Evolutionary conservation across 768 basidiomycete species (phyloP).

Genomic region (Panaeolus cyanescens): DNA sequence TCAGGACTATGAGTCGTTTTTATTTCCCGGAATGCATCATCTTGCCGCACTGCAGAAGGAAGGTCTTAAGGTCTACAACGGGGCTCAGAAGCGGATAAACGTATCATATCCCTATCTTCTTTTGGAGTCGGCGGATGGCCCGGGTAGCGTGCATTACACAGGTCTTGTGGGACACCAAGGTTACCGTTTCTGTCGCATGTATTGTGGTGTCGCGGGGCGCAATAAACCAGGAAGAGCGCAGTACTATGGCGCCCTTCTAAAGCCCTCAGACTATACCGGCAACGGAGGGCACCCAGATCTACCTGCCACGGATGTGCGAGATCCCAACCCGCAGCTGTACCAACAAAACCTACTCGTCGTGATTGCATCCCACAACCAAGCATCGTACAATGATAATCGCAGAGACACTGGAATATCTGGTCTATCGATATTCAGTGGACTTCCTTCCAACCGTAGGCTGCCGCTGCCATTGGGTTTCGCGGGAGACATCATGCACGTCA

Average conservation of each 20-base stretch:
- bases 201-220: conserved; percentile 27
- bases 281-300: conserved; percentile 11
- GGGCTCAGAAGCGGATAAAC: conserved; percentile 1
- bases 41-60: conserved; percentile 7
- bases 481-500: too few relatives aligned
- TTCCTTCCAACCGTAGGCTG: conserved; percentile 17
- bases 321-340: too few relatives aligned
- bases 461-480: conserved; percentile 30
- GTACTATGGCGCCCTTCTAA: conserved; percentile 33
- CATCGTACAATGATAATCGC: conserved; percentile 14
- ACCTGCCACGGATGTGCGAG: too few relatives aligned
- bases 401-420: conserved; percentile 34
- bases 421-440: conserved; percentile 34
- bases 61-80: conserved; percentile 28
- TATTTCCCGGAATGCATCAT: conserved; percentile 18
- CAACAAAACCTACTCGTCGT: conserved; percentile 12
- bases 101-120: conserved; percentile 4
- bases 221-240: conserved; percentile 23
- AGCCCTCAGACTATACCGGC: conserved; percentile 22
- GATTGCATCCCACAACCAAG: conserved; percentile 14
- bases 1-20: conserved; percentile 17
- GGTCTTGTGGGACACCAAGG: conserved; percentile 31
- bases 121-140: conserved; percentile 24
- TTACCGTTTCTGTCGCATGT: conserved; percentile 29
- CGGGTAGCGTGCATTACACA: conserved; percentile 25